Conservation (phyloP, 176 grass and related monocot species). For the Musa troglodytarum region DNA sequence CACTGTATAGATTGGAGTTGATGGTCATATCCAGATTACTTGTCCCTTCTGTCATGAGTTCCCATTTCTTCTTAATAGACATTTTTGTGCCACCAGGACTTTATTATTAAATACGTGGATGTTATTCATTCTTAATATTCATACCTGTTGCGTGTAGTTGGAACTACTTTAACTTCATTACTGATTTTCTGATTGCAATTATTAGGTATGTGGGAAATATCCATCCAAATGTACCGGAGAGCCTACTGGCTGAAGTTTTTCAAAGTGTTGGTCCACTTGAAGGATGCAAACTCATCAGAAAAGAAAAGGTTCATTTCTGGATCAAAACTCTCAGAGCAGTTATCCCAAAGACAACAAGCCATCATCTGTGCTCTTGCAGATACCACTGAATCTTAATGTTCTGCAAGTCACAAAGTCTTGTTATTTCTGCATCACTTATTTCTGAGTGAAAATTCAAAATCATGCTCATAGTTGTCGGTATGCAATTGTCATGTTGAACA, state of each 20-base stretch:
- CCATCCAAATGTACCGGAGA: slow-evolving; percentile 60
- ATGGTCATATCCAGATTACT: not conserved
- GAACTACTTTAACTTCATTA: not conserved
- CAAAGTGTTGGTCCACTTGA: slow-evolving; percentile 61
- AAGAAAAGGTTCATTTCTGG: slow-evolving; percentile 60
- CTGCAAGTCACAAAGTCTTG: not conserved
- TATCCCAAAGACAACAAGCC: not conserved
- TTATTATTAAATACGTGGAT: not conserved
- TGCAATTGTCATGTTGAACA: not conserved
- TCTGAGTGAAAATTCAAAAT: not conserved
- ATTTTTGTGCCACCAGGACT: not conserved
- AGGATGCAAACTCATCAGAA: slow-evolving; percentile 80
- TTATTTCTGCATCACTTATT: not conserved
- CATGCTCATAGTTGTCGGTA: not conserved
- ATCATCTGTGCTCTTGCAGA: not conserved
- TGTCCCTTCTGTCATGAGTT: not conserved
- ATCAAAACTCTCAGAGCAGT: slow-evolving; percentile 5
- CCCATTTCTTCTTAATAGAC: not conserved
- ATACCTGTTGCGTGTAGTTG: slow-evolving; percentile 15
- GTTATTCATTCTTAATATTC: not conserved
- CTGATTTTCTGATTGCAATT: slow-evolving; percentile 11
- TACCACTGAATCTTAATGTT: not conserved
- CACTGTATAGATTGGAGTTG: not conserved
- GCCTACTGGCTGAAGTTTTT: slow-evolving; percentile 73
- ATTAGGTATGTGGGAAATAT: slow-evolving; percentile 83